Conservation (phyloP, 1,284 basidiomycete genomes). For the Boletus semigastroideus region DNA sequence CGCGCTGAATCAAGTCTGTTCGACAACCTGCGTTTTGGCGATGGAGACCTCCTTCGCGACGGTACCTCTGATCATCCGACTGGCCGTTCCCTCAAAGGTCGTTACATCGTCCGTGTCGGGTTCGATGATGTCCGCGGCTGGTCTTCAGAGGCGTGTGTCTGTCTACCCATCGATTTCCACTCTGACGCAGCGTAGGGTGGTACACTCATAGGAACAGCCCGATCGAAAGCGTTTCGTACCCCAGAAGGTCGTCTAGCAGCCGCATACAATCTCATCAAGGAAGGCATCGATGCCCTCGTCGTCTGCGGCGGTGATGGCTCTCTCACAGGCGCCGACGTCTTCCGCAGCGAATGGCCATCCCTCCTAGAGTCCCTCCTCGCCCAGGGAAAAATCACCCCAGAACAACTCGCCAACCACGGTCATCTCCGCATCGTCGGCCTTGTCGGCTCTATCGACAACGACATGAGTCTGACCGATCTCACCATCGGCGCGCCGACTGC, state of each 20-base stretch:
- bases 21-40: slow-evolving; percentile 83
- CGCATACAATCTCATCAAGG: slow-evolving; percentile 89
- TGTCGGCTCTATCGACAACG: slow-evolving; percentile 98
- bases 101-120: slow-evolving; percentile 94
- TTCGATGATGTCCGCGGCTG: slow-evolving; percentile 98
- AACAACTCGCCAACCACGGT: slow-evolving; percentile 68
- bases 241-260: slow-evolving; percentile 84
- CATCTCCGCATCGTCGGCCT: slow-evolving; percentile 96
- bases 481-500: slow-evolving; percentile 98
- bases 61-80: slow-evolving; percentile 51
- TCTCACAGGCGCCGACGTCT: slow-evolving; percentile 92
- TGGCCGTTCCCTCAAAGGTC: slow-evolving; percentile 59
- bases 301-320: slow-evolving; percentile 98
- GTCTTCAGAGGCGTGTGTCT: slow-evolving; percentile 73
- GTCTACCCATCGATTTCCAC: background rate
- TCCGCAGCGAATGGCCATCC: slow-evolving; percentile 91
- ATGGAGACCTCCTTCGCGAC: slow-evolving; percentile 86
- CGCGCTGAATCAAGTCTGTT: slow-evolving; percentile 43
- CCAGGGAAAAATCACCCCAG: slow-evolving; percentile 74
- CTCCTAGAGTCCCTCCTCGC: slow-evolving; percentile 71
- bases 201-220: slow-evolving; percentile 94
- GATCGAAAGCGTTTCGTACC: slow-evolving; percentile 87
- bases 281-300: slow-evolving; percentile 95
- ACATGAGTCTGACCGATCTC: slow-evolving; percentile 96
- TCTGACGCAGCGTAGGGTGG: slow-evolving; percentile 67